Base-by-base conservation (phyloP, 2,329 filamentous ascomycete genomes). In the Microcera coccophila region DNA sequence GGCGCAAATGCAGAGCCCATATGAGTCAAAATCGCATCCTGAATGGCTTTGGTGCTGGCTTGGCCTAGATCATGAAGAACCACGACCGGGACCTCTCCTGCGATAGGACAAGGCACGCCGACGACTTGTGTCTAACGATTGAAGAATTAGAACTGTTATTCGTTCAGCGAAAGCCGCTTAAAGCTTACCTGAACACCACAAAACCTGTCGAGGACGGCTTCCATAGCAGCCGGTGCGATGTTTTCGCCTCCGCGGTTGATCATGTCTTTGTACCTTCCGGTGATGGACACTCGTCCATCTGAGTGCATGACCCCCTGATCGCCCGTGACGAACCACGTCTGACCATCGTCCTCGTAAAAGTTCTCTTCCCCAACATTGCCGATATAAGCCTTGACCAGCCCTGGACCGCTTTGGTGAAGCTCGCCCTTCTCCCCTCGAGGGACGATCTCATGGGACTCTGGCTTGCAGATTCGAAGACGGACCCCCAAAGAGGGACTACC, bases 221-320 rank as follows among this genome's bases (percentile, higher is more conserved):
- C 89, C 12, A 94, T 76, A 62, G 94, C 89, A 1, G 90, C 70
- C 1, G 89, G 89, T 60, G 90, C 85, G 42, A 93, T 91, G 60
- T 95, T 95, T 63, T 95, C 89, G 4, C 89, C 89, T 8, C 87
- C 89, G 16, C 86, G 77, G 55, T 95, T 94, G 53, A 95, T 93
- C 39, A 95, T 66, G 60, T 95, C 89, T 64, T 94, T 94, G 56
- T 91, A 88, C 3, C 87, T 73, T 3, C 87, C 86, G 0, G 87
- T 94, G 54, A 94, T 91, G 50, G 77, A 76, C 2, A 91, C 76
- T 57, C 88, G 94, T 0, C 89, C 89, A 17, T 89, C 76, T 2
- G 65, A 70, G 39, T 90, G 85, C 72, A 95, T 88, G 33, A 70
- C 69, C 3, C 86, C 89, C 67, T 95, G 89, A 54, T 95, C 89